Base-by-base conservation (phyloP, 805 yeast genomes). In the Ogataea minuta region DNA sequence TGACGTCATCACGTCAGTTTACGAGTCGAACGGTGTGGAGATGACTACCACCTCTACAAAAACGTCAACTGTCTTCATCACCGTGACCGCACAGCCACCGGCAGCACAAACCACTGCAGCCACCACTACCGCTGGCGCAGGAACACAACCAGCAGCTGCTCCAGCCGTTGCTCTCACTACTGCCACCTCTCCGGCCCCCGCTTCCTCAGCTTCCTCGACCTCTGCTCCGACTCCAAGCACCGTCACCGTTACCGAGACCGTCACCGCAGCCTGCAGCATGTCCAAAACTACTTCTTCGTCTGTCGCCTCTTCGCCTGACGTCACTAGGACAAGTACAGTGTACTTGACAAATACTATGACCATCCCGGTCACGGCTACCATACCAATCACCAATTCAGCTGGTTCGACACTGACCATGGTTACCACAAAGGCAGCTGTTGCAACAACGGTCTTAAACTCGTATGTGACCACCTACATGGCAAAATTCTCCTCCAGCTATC, bases 301-400 rank as follows among this genome's bases (percentile, higher is more conserved):
- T 9, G 9, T 14, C 34, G 19, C 49, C 7, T 40, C 36, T 9
- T 36, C 43, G n/a, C n/a, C n/a, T n/a, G 48, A 36, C 30, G 33
- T 48, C 21, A 48, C 51, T 6, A 13, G 48, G 7, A 52, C 57
- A 6, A 28, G 41, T 17, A 44, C 49, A 12, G 30, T 51, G 16
- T 51, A 54, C 35, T 13, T 44, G 33, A 52, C 56, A 11, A 32
- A 44, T 11, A 53, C 60, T 15, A 15, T 55, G 21, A 60, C 63
- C 11, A 13, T 61, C 28, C 63, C 67, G 31, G 43, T 62, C 23
- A 53, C 58, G 25, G 59, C 60, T 8, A 57, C 64, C 2, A 44
- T 64, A 32, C 54, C 67, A 10, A 39, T 62, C 36, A 56, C 65
- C 12, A 52, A 58, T 46, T 41, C 47, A 29, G 45, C 52, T 10